These are phyloP conservation scores for Tetrahymena thermophila DNA, from an alignment of 73 alveolate species.

Conservation along the genomic window DNA sequence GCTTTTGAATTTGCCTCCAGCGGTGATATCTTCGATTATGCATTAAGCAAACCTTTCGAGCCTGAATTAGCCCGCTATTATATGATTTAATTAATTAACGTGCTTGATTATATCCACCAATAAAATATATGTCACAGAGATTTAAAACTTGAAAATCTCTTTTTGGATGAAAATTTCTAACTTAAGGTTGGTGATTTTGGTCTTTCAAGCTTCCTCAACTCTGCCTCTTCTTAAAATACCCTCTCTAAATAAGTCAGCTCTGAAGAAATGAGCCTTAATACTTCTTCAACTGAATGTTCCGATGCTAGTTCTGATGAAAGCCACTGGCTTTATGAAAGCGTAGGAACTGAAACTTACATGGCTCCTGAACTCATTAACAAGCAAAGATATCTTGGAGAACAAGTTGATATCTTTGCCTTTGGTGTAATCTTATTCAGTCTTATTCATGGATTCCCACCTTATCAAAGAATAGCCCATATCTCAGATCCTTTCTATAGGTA, in stretches of 20 bases:
- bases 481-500: constrained; percentile 1
- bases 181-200: neutral
- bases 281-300: neutral
- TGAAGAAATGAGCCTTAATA: neutral
- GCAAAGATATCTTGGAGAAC: neutral
- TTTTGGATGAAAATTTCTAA: neutral
- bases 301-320: neutral
- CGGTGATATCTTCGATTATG: neutral
- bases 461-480: neutral
- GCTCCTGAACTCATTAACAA: neutral
- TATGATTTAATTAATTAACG: neutral
- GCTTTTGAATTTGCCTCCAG: neutral
- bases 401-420: neutral
- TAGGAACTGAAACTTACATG: neutral
- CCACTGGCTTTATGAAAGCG: neutral
- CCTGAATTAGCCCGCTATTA: neutral
- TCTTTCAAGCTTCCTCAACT: neutral
- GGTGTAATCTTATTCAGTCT: neutral
- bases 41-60: neutral
- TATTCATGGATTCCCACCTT: neutral
- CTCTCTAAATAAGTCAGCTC: neutral
- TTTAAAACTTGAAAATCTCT: neutral
- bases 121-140: neutral
- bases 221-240: neutral
- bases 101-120: neutral